These are phyloP conservation scores for Vitis hybrid DNA, from an alignment of 177 flowering plant species.

Conservation along the genomic window DNA sequence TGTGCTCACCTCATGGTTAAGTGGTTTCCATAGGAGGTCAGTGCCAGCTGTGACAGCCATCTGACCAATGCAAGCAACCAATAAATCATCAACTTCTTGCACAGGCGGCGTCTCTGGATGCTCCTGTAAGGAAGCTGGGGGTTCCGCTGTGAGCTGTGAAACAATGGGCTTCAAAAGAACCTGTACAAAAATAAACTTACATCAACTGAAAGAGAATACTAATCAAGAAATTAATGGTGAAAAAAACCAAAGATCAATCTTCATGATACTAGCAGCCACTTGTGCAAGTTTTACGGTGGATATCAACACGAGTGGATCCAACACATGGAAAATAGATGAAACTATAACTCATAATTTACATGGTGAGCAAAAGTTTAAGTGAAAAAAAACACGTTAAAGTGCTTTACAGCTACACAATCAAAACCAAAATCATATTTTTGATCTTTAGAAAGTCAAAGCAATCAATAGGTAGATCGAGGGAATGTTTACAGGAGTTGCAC, in stretches of 20 bases:
- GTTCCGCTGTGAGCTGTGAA: slow-evolving; percentile 65
- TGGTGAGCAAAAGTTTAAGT: too few species aligned
- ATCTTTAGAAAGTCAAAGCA: too few species aligned
- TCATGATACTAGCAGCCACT: not conserved
- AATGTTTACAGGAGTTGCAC: too few species aligned
- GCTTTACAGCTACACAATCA: too few species aligned
- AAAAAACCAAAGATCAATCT: not conserved
- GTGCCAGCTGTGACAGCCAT: slow-evolving; percentile 87
- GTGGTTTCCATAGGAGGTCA: slow-evolving; percentile 87
- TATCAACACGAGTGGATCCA: too few species aligned
- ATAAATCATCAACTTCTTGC: slow-evolving; percentile 66
- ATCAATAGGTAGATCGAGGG: too few species aligned
- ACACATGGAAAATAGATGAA: too few species aligned
- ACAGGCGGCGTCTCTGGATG: slow-evolving; percentile 54
- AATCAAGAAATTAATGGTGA: not conserved
- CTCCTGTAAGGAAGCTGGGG: slow-evolving; percentile 55
- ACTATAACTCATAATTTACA: too few species aligned
- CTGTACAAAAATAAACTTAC: slow-evolving; percentile 28
- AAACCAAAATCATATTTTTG: too few species aligned
- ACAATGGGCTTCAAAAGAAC: slow-evolving; percentile 78
- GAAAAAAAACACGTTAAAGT: too few species aligned
- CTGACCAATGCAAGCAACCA: slow-evolving; percentile 80
- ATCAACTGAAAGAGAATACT: not conserved
- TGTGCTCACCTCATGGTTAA: slow-evolving; percentile 76
- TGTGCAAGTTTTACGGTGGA: too few species aligned